Evolutionary conservation across 192 early-diverging fungal species (phyloP), one percentile per base, ranked within the genome.

Genomic region (Umbelopsis ramanniana): DNA sequence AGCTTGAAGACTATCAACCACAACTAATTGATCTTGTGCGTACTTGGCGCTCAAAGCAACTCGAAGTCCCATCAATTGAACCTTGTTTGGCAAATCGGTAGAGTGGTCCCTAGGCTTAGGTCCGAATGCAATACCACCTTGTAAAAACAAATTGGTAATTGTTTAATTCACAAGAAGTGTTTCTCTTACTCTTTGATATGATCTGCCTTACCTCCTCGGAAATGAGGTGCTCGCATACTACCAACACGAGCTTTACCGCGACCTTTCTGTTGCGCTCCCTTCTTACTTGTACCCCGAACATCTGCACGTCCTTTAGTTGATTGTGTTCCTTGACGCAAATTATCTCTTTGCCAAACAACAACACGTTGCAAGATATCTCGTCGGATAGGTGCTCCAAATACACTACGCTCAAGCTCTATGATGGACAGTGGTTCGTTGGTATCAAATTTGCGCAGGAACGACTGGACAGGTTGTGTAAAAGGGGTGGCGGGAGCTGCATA

Each of bases 221-320:
- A 92, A 76, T 96, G 94, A 37, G 97, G 94, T 26, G 95, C 93
- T 24, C 95, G 85, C 33, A 90, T 60, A 2, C 91, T 90, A 26
- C 96, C 94, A 22, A 94, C 89, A 71, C 97, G 86, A n/a, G 97
- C 95, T 76, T 85, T 88, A 77, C 97, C 97, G 35, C 95, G 86
- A 17, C 97, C 97, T 81, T 98, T 98, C 78, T 98, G 97, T 38
- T 92, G 93, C 54, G 90, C 89, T 14, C 86, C 81, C 81, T 98
- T 98, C 50, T 87, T 77, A 46, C 90, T 88, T 1, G 93, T 89
- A 40, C 96, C 96, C 24, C 93, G 85, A 37, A 98, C 96, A 73
- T 96, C 93, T 47, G 90, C 86, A 68, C 92, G 85, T 19, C 84
- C 84, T 74, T 95, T 95, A 37, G 94, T 88, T 54, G 85, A 89